Base-by-base conservation (phyloP, 1,284 basidiomycete species). In the Meira nashicola region DNA sequence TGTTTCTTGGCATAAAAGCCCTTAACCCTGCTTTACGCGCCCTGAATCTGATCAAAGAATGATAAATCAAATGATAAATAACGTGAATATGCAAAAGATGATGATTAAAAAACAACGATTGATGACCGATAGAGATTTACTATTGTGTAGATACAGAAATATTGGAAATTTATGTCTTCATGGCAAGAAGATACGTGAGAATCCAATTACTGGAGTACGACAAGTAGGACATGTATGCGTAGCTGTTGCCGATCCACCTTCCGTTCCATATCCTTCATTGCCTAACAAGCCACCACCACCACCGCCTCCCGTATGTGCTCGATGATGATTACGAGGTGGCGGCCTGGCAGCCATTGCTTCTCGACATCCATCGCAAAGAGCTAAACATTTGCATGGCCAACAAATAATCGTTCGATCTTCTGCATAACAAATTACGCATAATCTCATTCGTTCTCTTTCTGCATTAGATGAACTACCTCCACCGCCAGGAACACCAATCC, bases 311-410 rank as follows among this genome's bases (percentile, higher is more conserved):
- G 51, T 38, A 39, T 39, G 12, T 28, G 4, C 4, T 23, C 28
- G 28, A 33, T 33, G 51, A 53, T 53, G 46, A 21, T n/a, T 21
- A 23, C 51, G 14, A 2, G 41, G 39, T 4, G 66, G 68, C 0
- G 71, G 71, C 4, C 66, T 56, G 1, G 60, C 61, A 12, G 70
- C 72, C 6, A 77, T 62, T 1, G 67, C 66, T n/a, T 71, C 67
- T 9, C 74, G 52, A 54, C 74, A 77, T 14, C 60, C 66, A 52
- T 73, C 69, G 58, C 74, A 77, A 1, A 77, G 66, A n/a, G 67
- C 70, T 4, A 77, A 56, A 54, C 74, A 77, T n/a, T 72, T 70
- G 48, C 74, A 77, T 15, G 74, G 74, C 73, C 73, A 76, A 64
- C 66, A 68, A 39, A 76, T 68, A 19, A 76, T 65, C 21, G 67